Evolutionary conservation across 2,329 filamentous ascomycete species (phyloP), one percentile per base, ranked within the genome.

Genomic region (Xylariaceae sp.): DNA sequence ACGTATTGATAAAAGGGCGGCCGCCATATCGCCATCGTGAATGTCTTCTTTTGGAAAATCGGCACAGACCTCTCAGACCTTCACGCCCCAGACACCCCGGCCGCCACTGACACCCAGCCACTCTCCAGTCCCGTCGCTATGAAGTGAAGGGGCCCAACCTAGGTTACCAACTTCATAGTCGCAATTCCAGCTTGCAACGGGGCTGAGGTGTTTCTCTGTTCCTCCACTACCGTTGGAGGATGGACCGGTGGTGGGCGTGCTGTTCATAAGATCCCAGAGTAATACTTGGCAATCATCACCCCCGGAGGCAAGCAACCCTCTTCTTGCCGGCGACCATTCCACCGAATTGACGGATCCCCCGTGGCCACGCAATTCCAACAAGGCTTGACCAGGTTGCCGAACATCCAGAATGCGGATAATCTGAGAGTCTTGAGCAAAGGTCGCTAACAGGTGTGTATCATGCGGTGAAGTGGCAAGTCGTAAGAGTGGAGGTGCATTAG

Each of bases 341-440:
- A 97, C 88, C 65, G 88, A 94, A 72, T 95, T 97, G 53, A 99
- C 81, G 7, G 89, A 73, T 4, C 89, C 88, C 19, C 84, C 83
- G 68, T 99, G 92, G 19, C 94, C 94, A 45, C 89, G 89, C 36
- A 99, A 84, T 70, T 99, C 94, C 22, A 99, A 82, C 4, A 99
- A 80, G 2, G 94, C 94, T 71, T 96, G 94, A 5, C 94, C 94
- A 0, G 94, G 94, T 72, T 99, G 94, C 46, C 94, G 87, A 2
- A 97, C 92, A 66, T 99, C 94, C 29, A 99, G 84, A 51, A 99
- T 95, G 45, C 94, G 89, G 67, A 99, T 92, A 32, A 95, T 77
- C 64, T 87, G 92, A 3, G 89, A 95, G 68, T 97, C 94, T 67
- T 91, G 87, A 16, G 94, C 92, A 70, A 99, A 97, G 0, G 94